These are phyloP conservation scores for Raddia distichophylla DNA, from an alignment of 176 grass and related monocot species.

Conservation along the genomic window DNA sequence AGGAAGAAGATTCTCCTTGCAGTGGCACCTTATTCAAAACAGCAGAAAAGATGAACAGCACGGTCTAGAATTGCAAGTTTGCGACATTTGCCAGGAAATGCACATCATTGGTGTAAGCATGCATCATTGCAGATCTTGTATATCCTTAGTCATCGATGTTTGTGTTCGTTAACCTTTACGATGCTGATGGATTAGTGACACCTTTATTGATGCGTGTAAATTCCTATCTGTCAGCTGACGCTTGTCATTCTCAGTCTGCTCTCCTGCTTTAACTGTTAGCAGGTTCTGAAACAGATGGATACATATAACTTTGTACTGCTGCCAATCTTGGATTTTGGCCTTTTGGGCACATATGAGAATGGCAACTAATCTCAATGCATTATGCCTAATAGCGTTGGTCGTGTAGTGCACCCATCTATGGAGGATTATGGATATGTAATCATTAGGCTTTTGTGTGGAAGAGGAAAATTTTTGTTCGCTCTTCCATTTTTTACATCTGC, in stretches of 20 bases:
- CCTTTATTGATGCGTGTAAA: constrained; percentile 38
- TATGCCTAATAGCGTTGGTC: neutral
- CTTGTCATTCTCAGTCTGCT: constrained; percentile 3
- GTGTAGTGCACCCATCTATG: neutral
- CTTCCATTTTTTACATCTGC: neutral
- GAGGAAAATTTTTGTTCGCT: neutral
- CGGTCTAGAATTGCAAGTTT: neutral
- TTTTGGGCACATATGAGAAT: neutral
- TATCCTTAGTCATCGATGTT: constrained; percentile 10
- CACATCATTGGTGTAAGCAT: constrained; percentile 37
- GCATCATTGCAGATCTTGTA: constrained; percentile 46
- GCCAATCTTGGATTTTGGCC: neutral
- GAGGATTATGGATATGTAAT: neutral
- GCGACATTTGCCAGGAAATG: constrained; percentile 11
- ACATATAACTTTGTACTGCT: neutral
- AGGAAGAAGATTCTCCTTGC: constrained; percentile 89
- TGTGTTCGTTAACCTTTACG: constrained; percentile 24
- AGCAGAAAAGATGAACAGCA: constrained; percentile 35
- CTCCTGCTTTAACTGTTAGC: constrained; percentile 3
- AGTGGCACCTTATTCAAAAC: constrained; percentile 55
- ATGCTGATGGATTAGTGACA: constrained; percentile 18
- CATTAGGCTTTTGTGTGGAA: neutral
- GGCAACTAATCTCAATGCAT: neutral
- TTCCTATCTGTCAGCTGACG: constrained; percentile 18
- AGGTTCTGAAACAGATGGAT: constrained; percentile 23